phyloP scores from a whole-genome alignment of 352 stramenopile species.

The Phytophthora palmivora region DNA sequence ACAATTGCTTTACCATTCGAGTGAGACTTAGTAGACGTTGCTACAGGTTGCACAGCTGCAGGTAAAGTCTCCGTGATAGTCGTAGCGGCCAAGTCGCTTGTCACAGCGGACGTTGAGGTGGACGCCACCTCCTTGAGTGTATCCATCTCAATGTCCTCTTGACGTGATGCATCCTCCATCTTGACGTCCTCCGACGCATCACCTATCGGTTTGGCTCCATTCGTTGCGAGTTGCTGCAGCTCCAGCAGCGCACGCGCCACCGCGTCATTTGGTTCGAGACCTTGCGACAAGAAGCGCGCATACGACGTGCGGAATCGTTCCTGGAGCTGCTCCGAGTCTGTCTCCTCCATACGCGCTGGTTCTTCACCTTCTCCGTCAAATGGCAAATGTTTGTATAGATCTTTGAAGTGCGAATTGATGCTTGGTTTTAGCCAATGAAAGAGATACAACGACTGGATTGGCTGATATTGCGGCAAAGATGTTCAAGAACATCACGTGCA shows the following conservation, averaged over 20 bases:
- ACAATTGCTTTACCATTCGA: background rate
- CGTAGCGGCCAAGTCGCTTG: conserved; percentile 24
- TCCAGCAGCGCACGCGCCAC: conserved; percentile 60
- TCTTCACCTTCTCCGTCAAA: conserved; percentile 16
- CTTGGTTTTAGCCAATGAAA: conserved; percentile 3
- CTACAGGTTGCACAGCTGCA: background rate
- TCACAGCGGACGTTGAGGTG: conserved; percentile 15
- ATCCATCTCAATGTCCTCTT: conserved; percentile 38
- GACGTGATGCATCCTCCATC: conserved; percentile 48
- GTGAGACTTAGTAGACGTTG: background rate
- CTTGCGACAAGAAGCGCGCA: conserved; percentile 52
- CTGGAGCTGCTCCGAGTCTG: conserved; percentile 38
- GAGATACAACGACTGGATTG: conserved; percentile 2
- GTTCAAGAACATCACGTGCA: conserved; percentile 13
- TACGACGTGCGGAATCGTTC: conserved; percentile 65
- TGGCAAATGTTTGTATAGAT: conserved; percentile 25
- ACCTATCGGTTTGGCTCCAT: conserved; percentile 17
- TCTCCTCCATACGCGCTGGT: conserved; percentile 27
- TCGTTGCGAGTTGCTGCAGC: conserved; percentile 45
- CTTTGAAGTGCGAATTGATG: conserved; percentile 30
- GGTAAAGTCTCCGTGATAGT: conserved; percentile 10
- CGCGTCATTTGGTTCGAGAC: conserved; percentile 66
- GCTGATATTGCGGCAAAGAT: conserved; percentile 8
- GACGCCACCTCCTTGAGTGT: conserved; percentile 27
- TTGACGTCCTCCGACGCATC: conserved; percentile 43